phyloP scores from a whole-genome alignment of 306 rosid genomes.

The Sechiopsis laciniata region DNA sequence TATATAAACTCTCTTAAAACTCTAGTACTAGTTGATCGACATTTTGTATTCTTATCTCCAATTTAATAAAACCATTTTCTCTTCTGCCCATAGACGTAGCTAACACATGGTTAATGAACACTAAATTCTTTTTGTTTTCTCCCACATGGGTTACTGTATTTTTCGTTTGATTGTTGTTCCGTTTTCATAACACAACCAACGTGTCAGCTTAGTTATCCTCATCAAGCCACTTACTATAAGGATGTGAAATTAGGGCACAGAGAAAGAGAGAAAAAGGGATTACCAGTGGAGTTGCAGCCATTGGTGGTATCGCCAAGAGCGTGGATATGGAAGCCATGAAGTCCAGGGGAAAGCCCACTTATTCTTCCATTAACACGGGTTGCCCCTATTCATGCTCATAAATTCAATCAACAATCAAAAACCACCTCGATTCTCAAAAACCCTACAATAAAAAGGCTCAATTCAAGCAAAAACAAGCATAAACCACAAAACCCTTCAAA shows the following conservation, averaged over 20 bases:
- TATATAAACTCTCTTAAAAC: too few relatives aligned
- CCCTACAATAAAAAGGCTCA: neutral
- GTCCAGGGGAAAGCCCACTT: constrained; percentile 21
- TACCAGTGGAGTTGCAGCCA: constrained; percentile 27
- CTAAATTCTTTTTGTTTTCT: too few relatives aligned
- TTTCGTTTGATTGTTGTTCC: too few relatives aligned
- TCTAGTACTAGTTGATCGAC: too few relatives aligned
- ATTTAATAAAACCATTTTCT: too few relatives aligned
- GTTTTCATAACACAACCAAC: too few relatives aligned
- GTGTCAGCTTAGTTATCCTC: too few relatives aligned
- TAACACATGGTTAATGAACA: too few relatives aligned
- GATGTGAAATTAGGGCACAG: neutral
- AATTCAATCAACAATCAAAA: constrained; percentile 6
- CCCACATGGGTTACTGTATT: too few relatives aligned
- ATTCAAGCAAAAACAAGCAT: neutral
- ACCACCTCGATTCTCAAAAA: constrained; percentile 6
- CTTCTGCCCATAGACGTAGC: too few relatives aligned
- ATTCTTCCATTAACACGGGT: constrained; percentile 22
- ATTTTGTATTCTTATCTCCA: too few relatives aligned
- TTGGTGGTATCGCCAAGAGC: constrained; percentile 26
- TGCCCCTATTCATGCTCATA: constrained; percentile 11
- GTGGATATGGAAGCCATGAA: constrained; percentile 26
- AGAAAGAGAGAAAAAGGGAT: neutral
- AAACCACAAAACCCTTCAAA: neutral
- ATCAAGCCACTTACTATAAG: too few relatives aligned